Evolutionary conservation across 495 filamentous ascomycete species (phyloP).

Genomic region (Tuber calosporum): DNA sequence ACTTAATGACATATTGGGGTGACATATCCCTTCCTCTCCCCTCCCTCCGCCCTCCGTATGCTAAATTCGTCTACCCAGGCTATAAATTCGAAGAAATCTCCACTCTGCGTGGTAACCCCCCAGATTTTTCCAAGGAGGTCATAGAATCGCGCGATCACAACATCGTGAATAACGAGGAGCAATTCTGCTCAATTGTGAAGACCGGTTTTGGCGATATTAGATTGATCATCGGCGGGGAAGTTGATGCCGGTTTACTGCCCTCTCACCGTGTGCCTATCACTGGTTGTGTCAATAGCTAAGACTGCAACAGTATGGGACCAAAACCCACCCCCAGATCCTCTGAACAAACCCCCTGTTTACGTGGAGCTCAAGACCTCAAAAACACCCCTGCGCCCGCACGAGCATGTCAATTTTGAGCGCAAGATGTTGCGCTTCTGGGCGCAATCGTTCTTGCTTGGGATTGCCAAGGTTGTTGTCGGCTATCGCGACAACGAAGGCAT

Average conservation of each 20-base stretch:
- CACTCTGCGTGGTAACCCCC: slow-evolving; percentile 66
- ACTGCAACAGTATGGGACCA: slow-evolving; percentile 24
- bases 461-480: slow-evolving; percentile 84
- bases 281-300: slow-evolving; percentile 7
- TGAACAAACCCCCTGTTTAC: slow-evolving; percentile 67
- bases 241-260: slow-evolving; percentile 67
- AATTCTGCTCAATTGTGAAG: slow-evolving; percentile 87
- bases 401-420: slow-evolving; percentile 68
- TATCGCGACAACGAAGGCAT: slow-evolving; percentile 71
- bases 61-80: slow-evolving; percentile 48
- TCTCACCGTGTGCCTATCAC: neutral
- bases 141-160: slow-evolving; percentile 68
- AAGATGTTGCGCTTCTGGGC: slow-evolving; percentile 95
- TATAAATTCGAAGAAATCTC: slow-evolving; percentile 94
- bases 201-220: slow-evolving; percentile 69
- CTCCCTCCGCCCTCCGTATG: neutral
- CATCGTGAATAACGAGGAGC: slow-evolving; percentile 75
- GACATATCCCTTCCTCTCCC: neutral
- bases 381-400: slow-evolving; percentile 57
- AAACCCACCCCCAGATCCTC: slow-evolving; percentile 46
- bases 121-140: slow-evolving; percentile 57
- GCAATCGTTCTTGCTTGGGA: slow-evolving; percentile 88
- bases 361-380: slow-evolving; percentile 88
- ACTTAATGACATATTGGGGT: slow-evolving; percentile 58
- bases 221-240: slow-evolving; percentile 84